Conservation (phyloP, 495 filamentous ascomycete species). For the Penicillium coffeae region DNA sequence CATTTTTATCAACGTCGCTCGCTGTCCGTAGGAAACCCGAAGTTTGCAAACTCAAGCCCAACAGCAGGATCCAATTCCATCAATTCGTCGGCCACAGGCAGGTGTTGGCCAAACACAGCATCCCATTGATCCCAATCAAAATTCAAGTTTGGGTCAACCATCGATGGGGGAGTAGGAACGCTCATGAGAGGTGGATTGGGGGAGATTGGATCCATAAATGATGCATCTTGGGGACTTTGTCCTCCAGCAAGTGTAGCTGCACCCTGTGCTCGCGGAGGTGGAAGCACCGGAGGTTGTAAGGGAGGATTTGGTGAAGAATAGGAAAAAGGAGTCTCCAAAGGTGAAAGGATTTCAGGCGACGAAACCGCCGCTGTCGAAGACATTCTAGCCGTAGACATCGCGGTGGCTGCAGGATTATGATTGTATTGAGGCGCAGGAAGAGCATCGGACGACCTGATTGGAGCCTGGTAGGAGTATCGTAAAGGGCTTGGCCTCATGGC, state of each 20-base stretch:
- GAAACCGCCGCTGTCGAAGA: slow-evolving; percentile 1
- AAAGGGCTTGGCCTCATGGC: slow-evolving; percentile 24
- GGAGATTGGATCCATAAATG: slow-evolving; percentile 25
- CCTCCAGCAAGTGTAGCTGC: neutral
- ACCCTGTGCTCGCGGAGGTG: neutral
- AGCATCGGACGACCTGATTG: slow-evolving; percentile 6
- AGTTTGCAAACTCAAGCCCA: slow-evolving; percentile 35
- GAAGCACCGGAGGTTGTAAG: slow-evolving; percentile 1
- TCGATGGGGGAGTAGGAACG: slow-evolving; percentile 39
- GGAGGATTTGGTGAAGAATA: slow-evolving; percentile 3
- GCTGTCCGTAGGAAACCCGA: slow-evolving; percentile 13
- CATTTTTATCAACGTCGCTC: slow-evolving; percentile 3
- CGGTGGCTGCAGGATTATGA: slow-evolving; percentile 10
- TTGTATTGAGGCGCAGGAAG: slow-evolving; percentile 13
- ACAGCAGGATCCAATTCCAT: slow-evolving; percentile 44
- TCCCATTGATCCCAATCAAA: slow-evolving; percentile 54
- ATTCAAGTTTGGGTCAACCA: slow-evolving; percentile 43
- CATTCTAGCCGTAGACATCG: neutral
- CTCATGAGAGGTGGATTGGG: slow-evolving; percentile 16
- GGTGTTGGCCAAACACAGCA: slow-evolving; percentile 46
- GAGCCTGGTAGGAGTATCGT: slow-evolving; percentile 23
- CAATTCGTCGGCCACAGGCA: slow-evolving; percentile 44
- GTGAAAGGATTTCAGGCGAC: slow-evolving; percentile 13
- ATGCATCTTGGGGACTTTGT: slow-evolving; percentile 3
- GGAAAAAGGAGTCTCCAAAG: slow-evolving; percentile 8